Base-by-base conservation (phyloP, 805 yeast species). In the Starmerella etchellsii region DNA sequence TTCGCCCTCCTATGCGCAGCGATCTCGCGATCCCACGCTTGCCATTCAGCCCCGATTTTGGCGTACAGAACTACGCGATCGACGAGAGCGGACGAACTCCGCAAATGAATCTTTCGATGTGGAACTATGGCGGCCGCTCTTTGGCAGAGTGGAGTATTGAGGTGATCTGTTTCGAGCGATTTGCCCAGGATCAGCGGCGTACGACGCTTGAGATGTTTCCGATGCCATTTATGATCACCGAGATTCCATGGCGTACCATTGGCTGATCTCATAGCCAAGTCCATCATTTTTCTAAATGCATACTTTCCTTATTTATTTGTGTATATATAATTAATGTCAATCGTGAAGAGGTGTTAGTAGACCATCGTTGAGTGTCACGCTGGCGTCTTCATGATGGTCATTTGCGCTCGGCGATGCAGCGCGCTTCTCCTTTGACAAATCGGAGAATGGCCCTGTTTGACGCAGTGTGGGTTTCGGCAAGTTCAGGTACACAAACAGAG, bases 111-210 rank as follows among this genome's bases (percentile, higher is more conserved):
- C 43, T 54, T 15, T 41, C 52, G 30, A 44, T 54, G 36, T 62
- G 63, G 64, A 61, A 58, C 44, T 65, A 64, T 41, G 56, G 62
- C 15, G 64, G 65, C 10, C 51, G 63, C 22, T 54, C 68, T 16
- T 44, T 65, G 20, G 52, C 60, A 25, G 69, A 64, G 40, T 64
- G 68, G 68, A 55, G 54, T 35, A 41, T 47, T 3, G 50, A 53
- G 9, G 65, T 63, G 31, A 33, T 43, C 7, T 56, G 58, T 39
- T 65, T 58, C 40, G 68, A 64, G 47, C 55, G 60, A 32, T 64
- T 54, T 46, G 61, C 59, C 5, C 29, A 36, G 29, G 46, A 44
- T 26, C 50, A 50, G 39, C 35, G 47, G 8, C 57, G 57, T 31
- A 48, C 59, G 24, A 59, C 56, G 11, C 14, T 39, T 21, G 42